These are phyloP conservation scores for Piromyces finnis DNA, from an alignment of 192 early-diverging fungal genomes.

Conservation along the genomic window DNA sequence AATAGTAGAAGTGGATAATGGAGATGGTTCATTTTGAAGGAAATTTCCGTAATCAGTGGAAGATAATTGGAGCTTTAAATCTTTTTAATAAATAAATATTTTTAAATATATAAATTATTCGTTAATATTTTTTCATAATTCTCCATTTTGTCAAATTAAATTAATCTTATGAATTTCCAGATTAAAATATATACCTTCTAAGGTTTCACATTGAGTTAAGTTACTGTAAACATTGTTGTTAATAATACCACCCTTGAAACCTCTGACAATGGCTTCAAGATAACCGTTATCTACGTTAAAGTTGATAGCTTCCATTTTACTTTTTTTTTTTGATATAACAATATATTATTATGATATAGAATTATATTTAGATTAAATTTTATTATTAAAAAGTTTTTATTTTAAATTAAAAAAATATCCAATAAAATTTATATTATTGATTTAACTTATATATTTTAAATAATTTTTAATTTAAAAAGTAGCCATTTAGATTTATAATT, in stretches of 20 bases:
- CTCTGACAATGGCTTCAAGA: conserved; percentile 86
- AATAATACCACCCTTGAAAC: conserved; percentile 78
- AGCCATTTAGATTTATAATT: no score
- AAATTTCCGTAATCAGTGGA: conserved; percentile 91
- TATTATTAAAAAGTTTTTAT: no score
- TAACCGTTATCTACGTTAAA: conserved; percentile 88
- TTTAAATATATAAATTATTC: no score
- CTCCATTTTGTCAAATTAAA: no score
- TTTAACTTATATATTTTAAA: no score
- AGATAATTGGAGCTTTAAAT: conserved; percentile 83
- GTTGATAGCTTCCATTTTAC: background rate
- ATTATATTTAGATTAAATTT: no score
- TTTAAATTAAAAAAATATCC: no score
- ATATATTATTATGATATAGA: no score
- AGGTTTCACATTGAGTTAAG: conserved; percentile 92
- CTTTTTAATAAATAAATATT: conserved; percentile 14
- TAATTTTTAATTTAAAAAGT: no score
- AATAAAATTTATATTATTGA: no score
- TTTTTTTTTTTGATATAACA: background rate
- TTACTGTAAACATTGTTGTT: conserved; percentile 70
- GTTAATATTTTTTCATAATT: no score
- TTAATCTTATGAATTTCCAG: no score
- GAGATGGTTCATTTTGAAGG: conserved; percentile 90
- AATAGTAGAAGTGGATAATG: conserved; percentile 81
- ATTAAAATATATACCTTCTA: conserved; percentile 46